Base-by-base conservation (phyloP, 192 early-diverging fungal species). In the Tieghemiomyces parasiticus region DNA sequence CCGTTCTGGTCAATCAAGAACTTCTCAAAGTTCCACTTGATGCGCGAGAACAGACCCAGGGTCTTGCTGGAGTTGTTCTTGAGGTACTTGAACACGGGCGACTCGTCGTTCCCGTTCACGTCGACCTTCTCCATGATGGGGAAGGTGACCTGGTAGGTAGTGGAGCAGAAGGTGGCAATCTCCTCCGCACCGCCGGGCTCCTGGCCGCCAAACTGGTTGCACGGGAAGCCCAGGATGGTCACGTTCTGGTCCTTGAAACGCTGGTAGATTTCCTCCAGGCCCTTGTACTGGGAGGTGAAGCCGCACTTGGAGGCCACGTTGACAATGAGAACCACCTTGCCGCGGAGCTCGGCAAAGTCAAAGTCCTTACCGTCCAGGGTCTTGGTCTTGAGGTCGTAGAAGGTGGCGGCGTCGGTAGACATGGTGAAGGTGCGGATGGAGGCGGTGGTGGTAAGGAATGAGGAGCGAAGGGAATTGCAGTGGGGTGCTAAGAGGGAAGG, bases 301-400 rank as follows among this genome's bases (percentile, higher is more conserved):
- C 91, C 90, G 72, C 93, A 95, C 74, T 90, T 80, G 60, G 86
- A 89, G 28, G 91, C 93, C 14, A 89, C 85, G 70, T 97, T 97
- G 66, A 92, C 89, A 34, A 93, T 69, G 35, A 97, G 75, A 25
- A 89, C 78, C 30, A 83, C 84, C 70, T 92, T 88, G 76, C 76
- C 79, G 63, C 78, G 56, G 16, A 80, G 79, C 60, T 80, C 67
- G 25, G 65, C 63, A 59, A 85, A 79, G 38, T 68, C 47, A 62
- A 78, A 74, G 33, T 71, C 71, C 60, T 83, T 31, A 48, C 78
- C 74, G 26, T 68, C 50, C 31, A 76, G 71, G 51, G 71, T 67
- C 61, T 72, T 67, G 65, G 74, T 73, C 58, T 58, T 58, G 50
- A 84, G 74, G 24, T 47, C 67, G 67, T 79, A 76, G 63, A 84